Evolutionary conservation across 495 filamentous ascomycete species (phyloP).

Genomic region (Geopyxis carbonaria): DNA sequence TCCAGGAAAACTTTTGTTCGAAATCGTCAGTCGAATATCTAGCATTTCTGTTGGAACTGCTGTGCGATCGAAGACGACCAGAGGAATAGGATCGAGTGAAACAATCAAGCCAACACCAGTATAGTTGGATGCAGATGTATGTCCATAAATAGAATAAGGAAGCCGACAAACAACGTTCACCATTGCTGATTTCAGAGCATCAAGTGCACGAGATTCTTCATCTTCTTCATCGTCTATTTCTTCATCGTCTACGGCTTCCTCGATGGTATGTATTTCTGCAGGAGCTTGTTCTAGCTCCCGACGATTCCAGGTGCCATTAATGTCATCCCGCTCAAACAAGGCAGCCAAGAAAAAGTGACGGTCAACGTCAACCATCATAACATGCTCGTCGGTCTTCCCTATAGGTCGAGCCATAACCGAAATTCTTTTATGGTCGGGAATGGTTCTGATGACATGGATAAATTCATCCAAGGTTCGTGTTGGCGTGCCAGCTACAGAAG

Average conservation of each 20-base stretch:
- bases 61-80: conserved; percentile 23
- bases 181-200: conserved; percentile 19
- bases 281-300: conserved; percentile 19
- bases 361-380: conserved; percentile 25
- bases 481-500: conserved; percentile 22
- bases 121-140: conserved; percentile 24
- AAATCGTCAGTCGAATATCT: conserved; percentile 25
- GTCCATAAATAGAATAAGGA: conserved; percentile 24
- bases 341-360: conserved; percentile 26
- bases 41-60: conserved; percentile 25
- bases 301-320: conserved; percentile 19
- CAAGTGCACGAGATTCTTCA: conserved; percentile 19
- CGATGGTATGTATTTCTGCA: conserved; percentile 1
- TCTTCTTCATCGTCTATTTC: conserved; percentile 22
- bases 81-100: conserved; percentile 21
- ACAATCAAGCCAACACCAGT: conserved; percentile 24
- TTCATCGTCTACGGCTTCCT: conserved; percentile 1
- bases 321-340: conserved; percentile 21
- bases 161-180: conserved; percentile 25
- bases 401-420: conserved; percentile 24
- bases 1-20: conserved; percentile 24
- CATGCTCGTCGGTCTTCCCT: conserved; percentile 23
- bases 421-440: conserved; percentile 21
- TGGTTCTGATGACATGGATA: conserved; percentile 20
- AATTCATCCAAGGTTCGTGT: conserved; percentile 24